Percentiles rank a stretch among this genome's conserved stretches.
phyloP scores from a whole-genome alignment of 23 red algal genomes.

The Cyanidiococcus yangmingshanensis region DNA sequence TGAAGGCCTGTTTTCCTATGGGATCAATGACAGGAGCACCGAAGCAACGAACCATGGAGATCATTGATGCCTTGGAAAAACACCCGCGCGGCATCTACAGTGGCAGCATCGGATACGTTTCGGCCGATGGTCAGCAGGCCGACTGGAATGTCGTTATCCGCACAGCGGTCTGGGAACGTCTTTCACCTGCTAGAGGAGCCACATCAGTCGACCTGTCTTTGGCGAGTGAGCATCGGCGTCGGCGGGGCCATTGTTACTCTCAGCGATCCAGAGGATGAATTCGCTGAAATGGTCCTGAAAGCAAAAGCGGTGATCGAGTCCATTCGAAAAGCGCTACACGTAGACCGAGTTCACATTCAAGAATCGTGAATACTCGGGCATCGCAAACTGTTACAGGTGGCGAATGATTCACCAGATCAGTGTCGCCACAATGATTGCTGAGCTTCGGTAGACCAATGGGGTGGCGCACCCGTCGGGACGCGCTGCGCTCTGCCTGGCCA shows the following conservation, averaged over 20 bases:
- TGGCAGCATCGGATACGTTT: constrained; percentile 83
- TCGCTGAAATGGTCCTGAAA: constrained; percentile 79
- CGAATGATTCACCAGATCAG: no score
- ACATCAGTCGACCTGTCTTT: neutral
- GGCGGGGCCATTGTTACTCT: constrained; percentile 79
- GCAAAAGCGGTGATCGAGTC: constrained; percentile 56
- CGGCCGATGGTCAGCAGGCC: constrained; percentile 37
- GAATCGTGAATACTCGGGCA: no score
- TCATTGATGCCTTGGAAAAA: constrained; percentile 68
- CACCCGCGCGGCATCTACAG: constrained; percentile 72
- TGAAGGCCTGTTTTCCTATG: constrained; percentile 85
- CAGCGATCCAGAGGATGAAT: constrained; percentile 64
- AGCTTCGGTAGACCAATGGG: no score
- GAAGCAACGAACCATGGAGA: constrained; percentile 78
- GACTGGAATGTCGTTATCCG: constrained; percentile 97
- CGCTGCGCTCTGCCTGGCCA: no score
- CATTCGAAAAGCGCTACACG: constrained; percentile 29
- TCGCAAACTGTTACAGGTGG: no score
- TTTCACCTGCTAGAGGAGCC: neutral
- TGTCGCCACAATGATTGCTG: no score
- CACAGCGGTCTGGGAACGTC: constrained; percentile 45
- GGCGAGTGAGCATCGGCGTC: constrained; percentile 51
- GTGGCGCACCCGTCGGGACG: no score
- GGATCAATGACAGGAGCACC: constrained; percentile 99
- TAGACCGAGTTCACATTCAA: neutral